phyloP scores from a whole-genome alignment of 2,329 filamentous ascomycete genomes.

The Aspergillus sp. region DNA sequence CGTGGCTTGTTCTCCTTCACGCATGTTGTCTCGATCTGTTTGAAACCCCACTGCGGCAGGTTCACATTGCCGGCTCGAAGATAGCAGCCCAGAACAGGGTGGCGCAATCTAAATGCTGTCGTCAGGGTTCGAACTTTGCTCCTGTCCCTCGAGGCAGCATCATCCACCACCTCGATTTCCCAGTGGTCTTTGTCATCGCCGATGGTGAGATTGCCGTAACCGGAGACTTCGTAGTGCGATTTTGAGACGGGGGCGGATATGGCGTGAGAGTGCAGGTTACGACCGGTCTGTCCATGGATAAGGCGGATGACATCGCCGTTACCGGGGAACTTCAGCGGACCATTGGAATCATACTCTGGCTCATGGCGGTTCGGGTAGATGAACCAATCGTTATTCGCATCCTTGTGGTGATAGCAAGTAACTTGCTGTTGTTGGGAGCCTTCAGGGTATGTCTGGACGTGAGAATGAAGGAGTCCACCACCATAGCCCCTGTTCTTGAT shows the following conservation, averaged over 20 bases:
- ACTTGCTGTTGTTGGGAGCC: slow-evolving; percentile 94
- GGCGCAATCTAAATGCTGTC: slow-evolving; percentile 84
- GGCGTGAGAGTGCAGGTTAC: slow-evolving; percentile 93
- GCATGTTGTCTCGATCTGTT: slow-evolving; percentile 97
- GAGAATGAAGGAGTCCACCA: slow-evolving; percentile 91
- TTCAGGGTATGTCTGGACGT: slow-evolving; percentile 93
- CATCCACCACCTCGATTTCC: slow-evolving; percentile 86
- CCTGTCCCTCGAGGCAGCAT: slow-evolving; percentile 82
- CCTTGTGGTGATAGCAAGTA: slow-evolving; percentile 99
- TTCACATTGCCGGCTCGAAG: slow-evolving; percentile 94
- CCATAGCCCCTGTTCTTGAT: slow-evolving; percentile 99
- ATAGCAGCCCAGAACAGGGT: slow-evolving; percentile 83
- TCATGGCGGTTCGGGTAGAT: slow-evolving; percentile 90
- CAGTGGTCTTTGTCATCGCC: slow-evolving; percentile 98
- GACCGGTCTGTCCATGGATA: slow-evolving; percentile 91
- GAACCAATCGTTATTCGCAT: slow-evolving; percentile 99
- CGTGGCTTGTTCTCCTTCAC: slow-evolving; percentile 87
- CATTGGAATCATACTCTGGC: slow-evolving; percentile 68
- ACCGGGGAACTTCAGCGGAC: slow-evolving; percentile 70
- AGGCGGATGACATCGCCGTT: slow-evolving; percentile 79
- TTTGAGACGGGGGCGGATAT: slow-evolving; percentile 88
- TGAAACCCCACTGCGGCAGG: slow-evolving; percentile 98
- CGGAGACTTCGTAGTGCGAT: slow-evolving; percentile 87
- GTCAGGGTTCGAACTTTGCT: slow-evolving; percentile 87
- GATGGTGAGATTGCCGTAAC: slow-evolving; percentile 91